Conservation (phyloP, 345 rosid genomes). For the Moricandia arvensis region DNA sequence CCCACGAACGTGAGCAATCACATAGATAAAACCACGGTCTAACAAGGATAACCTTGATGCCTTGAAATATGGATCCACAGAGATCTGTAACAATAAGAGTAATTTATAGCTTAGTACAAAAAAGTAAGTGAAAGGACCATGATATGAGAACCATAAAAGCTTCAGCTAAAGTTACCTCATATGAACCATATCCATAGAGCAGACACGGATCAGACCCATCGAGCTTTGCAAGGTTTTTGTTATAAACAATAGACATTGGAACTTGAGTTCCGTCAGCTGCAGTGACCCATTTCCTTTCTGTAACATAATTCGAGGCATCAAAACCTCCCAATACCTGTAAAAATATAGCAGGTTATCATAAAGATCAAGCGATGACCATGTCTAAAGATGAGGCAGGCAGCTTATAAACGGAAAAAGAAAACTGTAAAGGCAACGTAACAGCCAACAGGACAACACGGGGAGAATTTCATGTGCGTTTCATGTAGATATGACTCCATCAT, state of each 20-base stretch:
- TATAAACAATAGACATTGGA: constrained; percentile 79
- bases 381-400: constrained; percentile 2
- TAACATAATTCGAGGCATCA: constrained; percentile 72
- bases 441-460: neutral
- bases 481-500: neutral
- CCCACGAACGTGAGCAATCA: constrained; percentile 91
- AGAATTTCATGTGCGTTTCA: neutral
- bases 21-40: constrained; percentile 88
- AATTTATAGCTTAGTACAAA: constrained; percentile 8
- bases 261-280: constrained; percentile 84
- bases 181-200: constrained; percentile 94
- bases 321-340: constrained; percentile 87
- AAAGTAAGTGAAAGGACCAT: neutral
- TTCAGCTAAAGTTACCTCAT: constrained; percentile 62
- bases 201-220: constrained; percentile 80
- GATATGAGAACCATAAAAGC: constrained; percentile 3
- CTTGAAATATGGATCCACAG: constrained; percentile 70
- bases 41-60: constrained; percentile 73
- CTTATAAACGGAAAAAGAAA: neutral
- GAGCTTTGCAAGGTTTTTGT: constrained; percentile 67
- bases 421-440: neutral
- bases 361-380: constrained; percentile 1
- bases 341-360: neutral
- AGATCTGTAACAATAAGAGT: constrained; percentile 43
- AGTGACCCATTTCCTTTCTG: constrained; percentile 84